Evolutionary conservation across 108 stramenopile species (phyloP), one percentile per base, ranked within the genome.

Genomic region (Stephanodiscus minutulus): DNA sequence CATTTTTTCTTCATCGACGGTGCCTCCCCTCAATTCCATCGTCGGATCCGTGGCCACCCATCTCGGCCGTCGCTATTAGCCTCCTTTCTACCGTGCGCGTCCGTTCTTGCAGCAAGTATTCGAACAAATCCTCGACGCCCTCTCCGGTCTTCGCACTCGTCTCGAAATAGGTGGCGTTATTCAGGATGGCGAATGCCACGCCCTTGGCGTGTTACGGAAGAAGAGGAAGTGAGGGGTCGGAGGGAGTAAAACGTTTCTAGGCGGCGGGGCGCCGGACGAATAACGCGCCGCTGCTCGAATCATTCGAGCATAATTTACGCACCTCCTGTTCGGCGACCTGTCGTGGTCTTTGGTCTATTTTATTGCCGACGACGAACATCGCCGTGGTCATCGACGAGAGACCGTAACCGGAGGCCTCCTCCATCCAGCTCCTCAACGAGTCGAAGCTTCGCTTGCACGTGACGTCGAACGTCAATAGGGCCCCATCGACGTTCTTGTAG

Each of bases 401-500:
- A 15, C 91, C 89, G 70, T 70, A 87, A 64, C 77, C 61, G 0
- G 37, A 25, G 4, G 84, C 78, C 49, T 92, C 91, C 7, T 47
- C 21, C 25, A 92, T 63, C 89, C 91, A 92, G n/a, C 17, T 58
- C 9, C 82, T 72, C 1, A 90, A 66, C 41, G 74, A 72, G 43
- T 88, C 87, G 56, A 92, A 91, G 31, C 73, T 79, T 27, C 70
- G 20, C 27, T 78, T 65, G 29, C 68, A 62, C 10, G 76, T 72
- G 35, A 89, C 86, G 48, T 92, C 91, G 56, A 74, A 92, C 49
- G 87, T 82, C 27, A 91, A 64, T 0, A 89, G 24, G 7, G 74
- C 76, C n/a, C 86, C 92, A 41, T 88, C 85, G 12, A 87, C 69
- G 58, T 91, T 86, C 58, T 86, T 86, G 85, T 91, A 91, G 58